Percentiles rank a stretch among this genome's conserved stretches.
phyloP scores from a whole-genome alignment of 495 filamentous ascomycete genomes.

The Penicillium roqueforti region DNA sequence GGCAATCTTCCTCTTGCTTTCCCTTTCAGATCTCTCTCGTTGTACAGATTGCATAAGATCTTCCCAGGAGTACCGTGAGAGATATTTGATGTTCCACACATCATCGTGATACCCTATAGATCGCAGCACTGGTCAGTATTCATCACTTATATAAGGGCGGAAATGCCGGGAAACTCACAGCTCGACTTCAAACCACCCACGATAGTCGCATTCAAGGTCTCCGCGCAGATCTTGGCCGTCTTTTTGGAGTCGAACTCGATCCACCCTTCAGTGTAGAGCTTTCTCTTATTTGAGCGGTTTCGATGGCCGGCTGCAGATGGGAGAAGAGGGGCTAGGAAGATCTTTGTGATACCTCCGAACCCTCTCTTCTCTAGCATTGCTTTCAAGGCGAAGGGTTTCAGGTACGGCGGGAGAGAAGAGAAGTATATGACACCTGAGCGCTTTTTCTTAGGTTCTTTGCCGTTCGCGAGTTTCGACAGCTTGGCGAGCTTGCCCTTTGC shows the following conservation, averaged over 20 bases:
- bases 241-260: slow-evolving; percentile 77
- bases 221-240: slow-evolving; percentile 79
- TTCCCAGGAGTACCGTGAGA: slow-evolving; percentile 73
- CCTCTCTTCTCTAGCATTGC: slow-evolving; percentile 73
- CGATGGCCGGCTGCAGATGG: slow-evolving; percentile 52
- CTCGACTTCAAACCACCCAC: slow-evolving; percentile 73
- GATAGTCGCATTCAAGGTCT: slow-evolving; percentile 74
- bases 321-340: slow-evolving; percentile 85
- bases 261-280: slow-evolving; percentile 87
- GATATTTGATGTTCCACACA: slow-evolving; percentile 81
- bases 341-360: slow-evolving; percentile 62
- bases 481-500: slow-evolving; percentile 18
- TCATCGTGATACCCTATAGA: slow-evolving; percentile 70
- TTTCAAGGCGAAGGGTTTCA: slow-evolving; percentile 81
- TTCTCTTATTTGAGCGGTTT: slow-evolving; percentile 82
- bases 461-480: slow-evolving; percentile 14
- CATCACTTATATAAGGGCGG: neutral
- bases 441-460: slow-evolving; percentile 27
- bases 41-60: slow-evolving; percentile 60
- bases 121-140: neutral
- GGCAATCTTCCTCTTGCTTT: slow-evolving; percentile 72
- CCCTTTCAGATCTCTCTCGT: slow-evolving; percentile 77
- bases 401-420: slow-evolving; percentile 87
- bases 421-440: slow-evolving; percentile 81
- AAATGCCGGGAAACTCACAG: neutral